Evolutionary conservation across 768 basidiomycete genomes (phyloP), one percentile per base, ranked within the genome.

Genomic region (Cystofilobasidium macerans): DNA sequence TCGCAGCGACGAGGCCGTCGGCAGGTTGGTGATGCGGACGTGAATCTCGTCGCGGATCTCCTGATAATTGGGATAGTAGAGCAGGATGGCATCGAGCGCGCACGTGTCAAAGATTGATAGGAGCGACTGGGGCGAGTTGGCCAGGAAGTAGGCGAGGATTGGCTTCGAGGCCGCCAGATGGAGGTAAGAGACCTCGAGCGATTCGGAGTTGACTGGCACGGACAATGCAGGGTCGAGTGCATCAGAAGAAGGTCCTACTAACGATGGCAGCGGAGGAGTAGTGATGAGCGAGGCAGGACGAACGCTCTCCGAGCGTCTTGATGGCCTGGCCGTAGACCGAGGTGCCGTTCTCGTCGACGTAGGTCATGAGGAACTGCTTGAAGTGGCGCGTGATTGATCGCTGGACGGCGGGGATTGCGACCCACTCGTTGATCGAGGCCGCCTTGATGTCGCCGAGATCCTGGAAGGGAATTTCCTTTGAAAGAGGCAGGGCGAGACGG

Each of bases 11-110:
- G 86, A 85, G 68, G 85, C 84, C 22, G 92, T 82, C 0, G 95
- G 95, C 60, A 98, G 83, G 74, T 98, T 90, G 62, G 90, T 86
- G 72, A 98, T 89, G 65, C 95, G 88, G 71, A 97, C 93, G 77
- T 99, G 95, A 40, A 99, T 88, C 75, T 99, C 95, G 20, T 89
- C 86, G 75, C 98, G 95, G 71, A 99, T 99, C 45, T 91, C 90
- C 71, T 89, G 88, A 79, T 99, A 99, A 30, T 86, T 82, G 8
- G 95, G 92, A 76, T 93, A 99, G 77, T 89, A 95, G 63, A 97
- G 86, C 20, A 97, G 83, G 72, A 98, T 95, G 40, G 88, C 91
- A 69, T 86, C 86, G 42, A 98, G 81, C 0, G 95, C 95, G 61
- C 98, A 91, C 73, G 89, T 86, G 76, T 98, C 95, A 71, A 99